phyloP scores from a whole-genome alignment of 768 basidiomycete genomes.

The Lyophyllum atratum region DNA sequence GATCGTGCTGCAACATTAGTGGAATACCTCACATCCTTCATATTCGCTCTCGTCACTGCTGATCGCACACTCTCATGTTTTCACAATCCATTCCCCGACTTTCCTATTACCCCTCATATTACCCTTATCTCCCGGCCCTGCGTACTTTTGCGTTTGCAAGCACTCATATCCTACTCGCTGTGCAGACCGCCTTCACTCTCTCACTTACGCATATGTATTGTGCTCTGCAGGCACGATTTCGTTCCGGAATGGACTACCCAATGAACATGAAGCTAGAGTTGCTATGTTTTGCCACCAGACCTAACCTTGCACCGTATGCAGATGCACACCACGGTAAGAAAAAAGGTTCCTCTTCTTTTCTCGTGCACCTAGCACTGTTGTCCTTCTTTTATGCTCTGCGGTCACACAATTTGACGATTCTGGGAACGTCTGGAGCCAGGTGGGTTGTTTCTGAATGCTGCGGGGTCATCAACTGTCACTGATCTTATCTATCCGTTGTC shows the following conservation, averaged over 20 bases:
- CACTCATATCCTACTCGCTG: constrained; percentile 15
- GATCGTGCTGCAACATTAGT: constrained; percentile 22
- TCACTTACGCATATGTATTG: constrained; percentile 18
- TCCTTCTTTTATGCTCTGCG: no score
- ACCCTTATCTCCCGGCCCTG: not conserved
- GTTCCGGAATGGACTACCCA: constrained; percentile 17
- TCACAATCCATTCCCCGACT: not conserved
- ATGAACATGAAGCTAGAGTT: constrained; percentile 13
- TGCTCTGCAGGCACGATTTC: constrained; percentile 12
- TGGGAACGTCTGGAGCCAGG: no score
- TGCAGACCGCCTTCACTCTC: constrained; percentile 9
- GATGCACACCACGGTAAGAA: not conserved
- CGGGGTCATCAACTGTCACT: no score
- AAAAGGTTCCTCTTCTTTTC: not conserved
- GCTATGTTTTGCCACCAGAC: not conserved
- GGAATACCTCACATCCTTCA: constrained; percentile 13
- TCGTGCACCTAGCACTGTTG: no score
- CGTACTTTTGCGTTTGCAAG: not conserved
- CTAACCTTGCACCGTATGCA: no score
- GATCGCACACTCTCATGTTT: constrained; percentile 6
- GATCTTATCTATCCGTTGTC: no score
- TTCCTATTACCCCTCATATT: constrained; percentile 3
- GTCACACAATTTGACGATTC: no score
- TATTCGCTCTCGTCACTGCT: constrained; percentile 5
- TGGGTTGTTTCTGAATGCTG: no score